Percentiles rank a stretch among this genome's conserved stretches.
Evolutionary conservation across 1,139 yeast species (phyloP).

Genomic region (Nadsonia starkeyi-henricii): DNA sequence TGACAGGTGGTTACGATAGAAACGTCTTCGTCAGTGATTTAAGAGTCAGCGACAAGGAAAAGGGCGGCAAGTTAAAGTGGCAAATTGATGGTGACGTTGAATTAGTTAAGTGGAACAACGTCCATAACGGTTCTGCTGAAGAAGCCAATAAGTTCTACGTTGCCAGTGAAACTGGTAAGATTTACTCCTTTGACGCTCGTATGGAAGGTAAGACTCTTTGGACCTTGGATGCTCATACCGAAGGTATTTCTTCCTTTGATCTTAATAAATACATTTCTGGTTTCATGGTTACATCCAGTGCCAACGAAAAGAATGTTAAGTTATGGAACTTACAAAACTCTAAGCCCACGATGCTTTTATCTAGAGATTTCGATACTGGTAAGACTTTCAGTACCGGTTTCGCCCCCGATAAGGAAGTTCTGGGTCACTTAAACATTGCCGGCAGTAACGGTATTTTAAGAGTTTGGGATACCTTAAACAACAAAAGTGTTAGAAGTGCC

Average conservation of each 20-base stretch:
- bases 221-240: constrained; percentile 96
- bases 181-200: constrained; percentile 81
- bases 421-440: constrained; percentile 74
- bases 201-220: constrained; percentile 55
- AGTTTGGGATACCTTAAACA: constrained; percentile 85
- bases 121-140: constrained; percentile 1
- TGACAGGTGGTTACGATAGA: constrained; percentile 90
- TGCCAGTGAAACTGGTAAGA: constrained; percentile 85
- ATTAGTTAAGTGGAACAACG: constrained; percentile 50
- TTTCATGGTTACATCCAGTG: constrained; percentile 68
- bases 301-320: constrained; percentile 68
- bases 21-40: constrained; percentile 71
- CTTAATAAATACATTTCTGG: constrained; percentile 58
- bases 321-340: constrained; percentile 49
- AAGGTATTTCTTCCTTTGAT: constrained; percentile 76
- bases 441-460: constrained; percentile 78
- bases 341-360: constrained; percentile 54
- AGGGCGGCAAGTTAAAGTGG: constrained; percentile 45
- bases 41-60: constrained; percentile 53
- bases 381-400: constrained; percentile 74
- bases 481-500: constrained; percentile 58
- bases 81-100: constrained; percentile 73
- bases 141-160: constrained; percentile 60
- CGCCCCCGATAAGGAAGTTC: constrained; percentile 78
- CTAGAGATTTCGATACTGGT: constrained; percentile 91